These are phyloP conservation scores for Platanus orientalis DNA, from an alignment of 164 flowering plant genomes.

Conservation along the genomic window DNA sequence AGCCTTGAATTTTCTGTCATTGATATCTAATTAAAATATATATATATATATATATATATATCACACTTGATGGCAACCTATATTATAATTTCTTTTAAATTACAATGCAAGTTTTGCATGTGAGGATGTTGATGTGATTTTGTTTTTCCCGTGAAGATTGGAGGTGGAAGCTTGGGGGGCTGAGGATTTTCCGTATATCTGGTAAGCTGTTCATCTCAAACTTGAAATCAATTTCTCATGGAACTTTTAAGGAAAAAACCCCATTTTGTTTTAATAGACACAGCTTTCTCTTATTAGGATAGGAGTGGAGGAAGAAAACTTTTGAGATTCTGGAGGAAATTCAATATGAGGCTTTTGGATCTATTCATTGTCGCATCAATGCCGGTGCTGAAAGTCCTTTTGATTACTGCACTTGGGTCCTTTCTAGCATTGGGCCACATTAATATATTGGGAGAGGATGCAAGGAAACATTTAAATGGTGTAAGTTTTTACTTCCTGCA, in stretches of 20 bases:
- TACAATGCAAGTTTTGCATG: background rate
- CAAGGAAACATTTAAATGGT: conserved; percentile 45
- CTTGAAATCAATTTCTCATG: background rate
- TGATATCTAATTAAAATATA: background rate
- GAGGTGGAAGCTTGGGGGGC: background rate
- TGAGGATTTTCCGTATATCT: too few relatives aligned
- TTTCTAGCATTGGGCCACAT: conserved; percentile 40
- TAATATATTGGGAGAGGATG: conserved; percentile 38
- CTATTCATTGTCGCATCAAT: conserved; percentile 36
- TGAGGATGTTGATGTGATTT: background rate
- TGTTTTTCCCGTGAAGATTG: background rate
- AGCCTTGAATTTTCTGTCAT: too few relatives aligned
- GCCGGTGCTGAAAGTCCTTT: conserved; percentile 48
- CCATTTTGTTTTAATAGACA: background rate
- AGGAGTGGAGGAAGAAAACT: background rate
- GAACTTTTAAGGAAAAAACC: background rate
- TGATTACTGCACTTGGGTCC: conserved; percentile 47
- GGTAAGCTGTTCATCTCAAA: background rate
- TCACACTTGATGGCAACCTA: background rate
- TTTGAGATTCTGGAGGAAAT: background rate
- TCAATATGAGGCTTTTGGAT: conserved; percentile 35
- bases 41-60: background rate
- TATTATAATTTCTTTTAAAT: too few relatives aligned
- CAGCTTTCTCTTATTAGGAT: too few relatives aligned
- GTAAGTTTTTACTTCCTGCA: conserved; percentile 23